phyloP scores from a whole-genome alignment of 305 asterid species.

The Rubia tinctorum region DNA sequence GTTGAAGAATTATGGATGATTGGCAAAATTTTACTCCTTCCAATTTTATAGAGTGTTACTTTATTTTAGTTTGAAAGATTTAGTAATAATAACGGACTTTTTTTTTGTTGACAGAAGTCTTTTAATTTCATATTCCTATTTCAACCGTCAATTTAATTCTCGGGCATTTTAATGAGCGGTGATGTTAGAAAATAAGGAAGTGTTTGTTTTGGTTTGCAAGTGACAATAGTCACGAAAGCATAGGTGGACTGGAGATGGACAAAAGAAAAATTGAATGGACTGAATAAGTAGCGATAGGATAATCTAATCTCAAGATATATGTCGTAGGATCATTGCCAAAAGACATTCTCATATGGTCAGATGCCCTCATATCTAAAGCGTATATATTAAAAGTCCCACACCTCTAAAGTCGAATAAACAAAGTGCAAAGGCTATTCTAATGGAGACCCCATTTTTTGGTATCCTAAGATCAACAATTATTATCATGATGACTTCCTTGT shows the following conservation, averaged over 20 bases:
- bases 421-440: slow-evolving; percentile 12
- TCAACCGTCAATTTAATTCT: no score
- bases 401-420: slow-evolving; percentile 12
- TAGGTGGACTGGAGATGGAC: background rate
- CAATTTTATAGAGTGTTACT: no score
- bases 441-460: background rate
- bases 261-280: background rate
- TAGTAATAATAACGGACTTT: no score
- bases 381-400: slow-evolving; percentile 16
- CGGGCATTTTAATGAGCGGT: no score
- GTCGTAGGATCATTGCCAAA: background rate
- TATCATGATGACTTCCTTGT: background rate
- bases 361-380: background rate
- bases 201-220: background rate
- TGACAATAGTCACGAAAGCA: no score
- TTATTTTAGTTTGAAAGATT: no score
- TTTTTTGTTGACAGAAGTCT: no score
- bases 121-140: no score
- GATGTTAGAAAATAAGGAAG: no score
- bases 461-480: slow-evolving; percentile 10
- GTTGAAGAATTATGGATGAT: background rate
- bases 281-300: background rate
- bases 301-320: background rate
- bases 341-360: slow-evolving; percentile 1
- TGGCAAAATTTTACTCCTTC: background rate